Evolutionary conservation across 2,329 filamentous ascomycete genomes (phyloP), one percentile per base, ranked within the genome.

Genomic region (Neocatenulostroma microsporum): DNA sequence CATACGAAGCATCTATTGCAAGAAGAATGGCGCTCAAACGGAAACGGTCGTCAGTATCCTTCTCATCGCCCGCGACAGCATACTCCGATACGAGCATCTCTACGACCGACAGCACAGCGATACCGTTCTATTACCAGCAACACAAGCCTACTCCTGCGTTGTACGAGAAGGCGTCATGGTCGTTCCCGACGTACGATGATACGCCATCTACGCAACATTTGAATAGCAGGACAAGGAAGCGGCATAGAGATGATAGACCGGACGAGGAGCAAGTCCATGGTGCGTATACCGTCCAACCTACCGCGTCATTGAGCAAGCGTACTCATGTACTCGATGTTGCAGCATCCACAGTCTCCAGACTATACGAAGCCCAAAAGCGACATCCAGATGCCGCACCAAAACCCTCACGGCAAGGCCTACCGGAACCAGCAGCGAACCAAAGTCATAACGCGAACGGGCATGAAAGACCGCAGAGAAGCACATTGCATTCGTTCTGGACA

Each of bases 1-100:
- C n/a, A n/a, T n/a, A n/a, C n/a, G n/a, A n/a, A n/a, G n/a, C n/a
- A n/a, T n/a, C n/a, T n/a, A n/a, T n/a, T n/a, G n/a, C n/a, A n/a
- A n/a, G n/a, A n/a, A 50, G 8, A 13, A 77, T 78, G 73, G 62
- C 64, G 15, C 60, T 71, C 55, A 78, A 78, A 56, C 73, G 74
- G 53, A 78, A 78, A 55, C 70, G 73, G 29, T 73, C 72, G 21
- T 46, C 49, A 30, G 41, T 48, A 27, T 55, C 61, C 27, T 64
- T 67, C 44, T 66, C 70, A 12, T 63, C 68, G 13, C 52, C 65
- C 21, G 63, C 37, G 6, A 23, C 27, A 11, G 13, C 13, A 17
- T 21, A 13, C 36, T 36, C 38, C 26, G 20, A 39, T 34, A 20
- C 18, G 8, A n/a, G n/a, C n/a, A n/a, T n/a, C n/a, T n/a, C n/a